Base-by-base conservation (phyloP, 2,329 filamentous ascomycete genomes). In the Botrytis cinerea region DNA sequence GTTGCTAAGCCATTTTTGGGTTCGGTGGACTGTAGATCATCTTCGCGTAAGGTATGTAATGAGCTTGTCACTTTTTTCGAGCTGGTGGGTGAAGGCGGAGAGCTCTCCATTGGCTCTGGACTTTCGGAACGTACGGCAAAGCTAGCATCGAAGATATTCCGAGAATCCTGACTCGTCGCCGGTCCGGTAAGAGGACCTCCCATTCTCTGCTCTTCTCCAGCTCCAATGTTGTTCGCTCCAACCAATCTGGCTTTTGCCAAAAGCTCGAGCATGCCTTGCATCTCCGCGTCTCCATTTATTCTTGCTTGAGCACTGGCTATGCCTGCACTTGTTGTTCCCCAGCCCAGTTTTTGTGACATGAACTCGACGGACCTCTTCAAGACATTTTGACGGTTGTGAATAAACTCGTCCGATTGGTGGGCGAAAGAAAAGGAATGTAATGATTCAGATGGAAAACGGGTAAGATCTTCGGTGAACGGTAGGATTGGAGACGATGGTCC, bases 371-470 rank as follows among this genome's bases (percentile, higher is more conserved):
- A 97, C 74, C 95, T 89, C 83, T 97, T 97, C 79, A 99, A 82
- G 48, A 97, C 92, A 85, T 94, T 97, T 82, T 98, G 95, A 72
- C 96, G 92, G 81, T 90, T 97, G 81, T 97, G 93, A 73, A 98
- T 87, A 75, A 94, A 90, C 75, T 98, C 95, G 80, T 97, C 95
- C 4, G 95, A 95, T 83, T 97, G 95, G 78, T 97, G 93, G 59
- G 96, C 94, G 82, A 99, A 99, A 20, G 95, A 98, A 84, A 99
- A 99, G 2, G 96, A 99, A 83, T 99, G 96, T 64, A 99, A 85
- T 9, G 96, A 99, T 81, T 99, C 96, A 78, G 93, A 94, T 1
- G 96, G 95, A 81, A 99, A 99, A 69, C 95, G 91, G 63, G 91
- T 91, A 63, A 99, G 88, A 81, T 99, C 96, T 84, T 98, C 96